Percentiles rank a stretch among this genome's conserved stretches.
phyloP scores from a whole-genome alignment of 1,284 basidiomycete genomes.

The Exobasidium cylindrosporum region DNA sequence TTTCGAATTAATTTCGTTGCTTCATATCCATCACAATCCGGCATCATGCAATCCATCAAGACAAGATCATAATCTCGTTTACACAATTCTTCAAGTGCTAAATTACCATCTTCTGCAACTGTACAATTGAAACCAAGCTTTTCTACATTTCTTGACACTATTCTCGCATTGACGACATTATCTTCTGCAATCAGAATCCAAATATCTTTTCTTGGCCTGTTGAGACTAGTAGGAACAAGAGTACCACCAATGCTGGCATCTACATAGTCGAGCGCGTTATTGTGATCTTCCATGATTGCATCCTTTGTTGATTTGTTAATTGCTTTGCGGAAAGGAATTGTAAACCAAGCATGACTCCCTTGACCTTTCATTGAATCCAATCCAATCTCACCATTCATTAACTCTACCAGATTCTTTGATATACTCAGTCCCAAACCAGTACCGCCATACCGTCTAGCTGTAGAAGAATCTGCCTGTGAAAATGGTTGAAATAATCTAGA shows the following conservation, averaged over 20 bases:
- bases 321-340: slow-evolving; percentile 43
- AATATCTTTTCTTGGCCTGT: slow-evolving; percentile 44
- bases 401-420: slow-evolving; percentile 44
- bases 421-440: slow-evolving; percentile 50
- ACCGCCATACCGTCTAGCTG: slow-evolving; percentile 47
- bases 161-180: slow-evolving; percentile 49
- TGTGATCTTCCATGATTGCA: neutral
- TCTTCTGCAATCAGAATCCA: slow-evolving; percentile 53
- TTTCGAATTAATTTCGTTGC: slow-evolving; percentile 38
- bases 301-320: slow-evolving; percentile 7
- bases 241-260: slow-evolving; percentile 13
- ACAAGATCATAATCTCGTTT: slow-evolving; percentile 43
- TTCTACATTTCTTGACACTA: slow-evolving; percentile 43
- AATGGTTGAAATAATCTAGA: slow-evolving; percentile 55
- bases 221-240: slow-evolving; percentile 29
- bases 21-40: slow-evolving; percentile 48
- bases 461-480: slow-evolving; percentile 48
- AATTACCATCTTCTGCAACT: slow-evolving; percentile 45
- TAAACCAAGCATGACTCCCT: slow-evolving; percentile 49
- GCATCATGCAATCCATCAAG: slow-evolving; percentile 35
- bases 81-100: slow-evolving; percentile 36
- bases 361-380: slow-evolving; percentile 47
- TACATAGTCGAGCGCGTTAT: neutral
- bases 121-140: slow-evolving; percentile 52
- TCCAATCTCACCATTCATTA: slow-evolving; percentile 47